Evolutionary conservation across 1,284 basidiomycete species (phyloP).

Genomic region (Psilocybe mexicana): DNA sequence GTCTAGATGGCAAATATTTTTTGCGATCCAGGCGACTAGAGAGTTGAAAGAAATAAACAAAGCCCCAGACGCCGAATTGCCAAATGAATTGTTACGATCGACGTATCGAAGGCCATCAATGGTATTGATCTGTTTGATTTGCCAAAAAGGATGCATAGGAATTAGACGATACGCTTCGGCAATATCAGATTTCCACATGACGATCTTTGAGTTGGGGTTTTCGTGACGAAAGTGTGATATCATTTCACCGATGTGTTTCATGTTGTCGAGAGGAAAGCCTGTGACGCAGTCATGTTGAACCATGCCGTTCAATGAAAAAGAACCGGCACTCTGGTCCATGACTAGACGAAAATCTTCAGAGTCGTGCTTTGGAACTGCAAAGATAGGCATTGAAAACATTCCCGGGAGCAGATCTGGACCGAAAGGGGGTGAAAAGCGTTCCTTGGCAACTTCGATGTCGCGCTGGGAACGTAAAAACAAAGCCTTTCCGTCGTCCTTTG

Average conservation of each 20-base stretch:
- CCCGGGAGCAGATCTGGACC: slow-evolving; percentile 40
- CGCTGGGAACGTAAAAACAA: slow-evolving; percentile 34
- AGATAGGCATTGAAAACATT: slow-evolving; percentile 45
- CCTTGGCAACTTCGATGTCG: slow-evolving; percentile 31
- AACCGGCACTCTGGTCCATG: slow-evolving; percentile 20
- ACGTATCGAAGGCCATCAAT: slow-evolving; percentile 27
- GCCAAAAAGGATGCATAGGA: slow-evolving; percentile 43
- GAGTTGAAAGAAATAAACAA: slow-evolving; percentile 25
- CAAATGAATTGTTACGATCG: slow-evolving; percentile 32
- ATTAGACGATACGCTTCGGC: slow-evolving; percentile 35
- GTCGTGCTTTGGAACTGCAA: slow-evolving; percentile 39
- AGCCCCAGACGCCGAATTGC: slow-evolving; percentile 18
- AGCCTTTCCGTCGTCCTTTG: slow-evolving; percentile 9
- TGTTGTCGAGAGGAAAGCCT: slow-evolving; percentile 13
- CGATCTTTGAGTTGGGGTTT: slow-evolving; percentile 4
- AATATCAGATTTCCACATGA: slow-evolving; percentile 31
- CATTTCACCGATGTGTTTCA: slow-evolving; percentile 23
- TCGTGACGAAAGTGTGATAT: slow-evolving; percentile 8
- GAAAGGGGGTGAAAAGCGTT: slow-evolving; percentile 39
- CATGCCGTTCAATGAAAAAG: slow-evolving; percentile 41
- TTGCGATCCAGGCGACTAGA: slow-evolving; percentile 30
- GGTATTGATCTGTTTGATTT: slow-evolving; percentile 40
- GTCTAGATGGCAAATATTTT: slow-evolving; percentile 9
- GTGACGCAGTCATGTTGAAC: slow-evolving; percentile 25
- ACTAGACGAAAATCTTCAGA: slow-evolving; percentile 38